Base-by-base conservation (phyloP, 2,329 filamentous ascomycete species). In the Dryadomyces quercus-mongolicae region DNA sequence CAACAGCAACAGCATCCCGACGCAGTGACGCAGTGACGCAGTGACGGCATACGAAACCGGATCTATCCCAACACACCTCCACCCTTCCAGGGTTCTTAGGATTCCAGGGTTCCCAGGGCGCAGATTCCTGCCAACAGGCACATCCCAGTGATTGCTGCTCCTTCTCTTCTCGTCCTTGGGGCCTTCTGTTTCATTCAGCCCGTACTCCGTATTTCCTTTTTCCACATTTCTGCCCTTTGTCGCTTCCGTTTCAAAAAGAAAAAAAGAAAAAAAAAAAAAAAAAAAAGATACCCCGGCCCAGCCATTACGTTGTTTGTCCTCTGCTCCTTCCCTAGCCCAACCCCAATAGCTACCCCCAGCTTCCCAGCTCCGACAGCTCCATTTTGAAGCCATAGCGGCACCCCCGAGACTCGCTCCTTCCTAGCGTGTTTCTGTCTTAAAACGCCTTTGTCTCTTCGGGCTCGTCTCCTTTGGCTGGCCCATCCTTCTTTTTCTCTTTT, bases 331-430 rank as follows among this genome's bases (percentile, higher is more conserved):
- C 47, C 15, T 25, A 15, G 21, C 22, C 36, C 18, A 16, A 40
- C 36, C 36, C 13, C 42, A 44, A 44, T 36, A 51, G 49, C 49
- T 43, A 36, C 25, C 47, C 16, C 12, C 47, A 36, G 47, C 25
- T 36, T 38, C n/a, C 44, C 44, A 46, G 44, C 44, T 46, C 20
- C 44, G 9, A 46, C 44, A 46, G 44, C 44, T 46, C 44, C 42
- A 20, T 44, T 18, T 25, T 25, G 8, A 51, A 51, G 49, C 50
- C 38, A 31, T 22, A 34, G n/a, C 21, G 49, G 50, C 40, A 42
- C 21, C 50, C 42, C 50, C 50, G 50, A 52, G 42, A 45, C 50
- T 52, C 42, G 50, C 50, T 52, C 40, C 42, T 52, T 46, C 44
- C 44, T 52, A 52, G 50, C 50, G 50, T 36, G 40, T 45, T 45